Evolutionary conservation across 2,329 filamentous ascomycete species (phyloP).

Genomic region (Curvularia hawaiiensis): DNA sequence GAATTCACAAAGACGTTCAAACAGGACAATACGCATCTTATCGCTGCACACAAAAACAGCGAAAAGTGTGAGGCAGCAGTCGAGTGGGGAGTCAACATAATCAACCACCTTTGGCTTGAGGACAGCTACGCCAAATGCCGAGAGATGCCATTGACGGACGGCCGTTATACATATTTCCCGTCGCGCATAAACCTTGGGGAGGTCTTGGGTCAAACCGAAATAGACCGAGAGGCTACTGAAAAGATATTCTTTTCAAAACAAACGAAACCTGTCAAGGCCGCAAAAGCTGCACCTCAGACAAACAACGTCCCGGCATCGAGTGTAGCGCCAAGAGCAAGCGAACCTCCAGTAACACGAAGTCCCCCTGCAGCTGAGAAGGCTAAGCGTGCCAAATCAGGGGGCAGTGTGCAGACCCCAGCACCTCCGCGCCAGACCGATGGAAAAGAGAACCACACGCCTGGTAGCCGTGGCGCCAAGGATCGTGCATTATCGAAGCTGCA

Average conservation of each 20-base stretch:
- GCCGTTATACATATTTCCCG: slow-evolving; percentile 85
- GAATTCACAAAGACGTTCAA: slow-evolving; percentile 95
- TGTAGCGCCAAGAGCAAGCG: slow-evolving; percentile 18
- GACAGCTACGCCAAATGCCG: slow-evolving; percentile 94
- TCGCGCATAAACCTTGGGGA: slow-evolving; percentile 89
- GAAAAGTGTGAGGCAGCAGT: slow-evolving; percentile 92
- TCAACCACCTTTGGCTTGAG: slow-evolving; percentile 97
- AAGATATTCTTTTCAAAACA: slow-evolving; percentile 63
- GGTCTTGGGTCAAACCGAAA: slow-evolving; percentile 84
- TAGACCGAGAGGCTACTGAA: slow-evolving; percentile 75
- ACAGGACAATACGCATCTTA: slow-evolving; percentile 91
- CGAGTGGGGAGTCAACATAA: slow-evolving; percentile 88
- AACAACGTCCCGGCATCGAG: slow-evolving; percentile 28
- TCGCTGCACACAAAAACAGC: slow-evolving; percentile 86
- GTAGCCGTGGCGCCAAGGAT: slow-evolving; percentile 85
- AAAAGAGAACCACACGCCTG: slow-evolving; percentile 86
- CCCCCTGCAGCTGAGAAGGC: slow-evolving; percentile 32
- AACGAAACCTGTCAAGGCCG: slow-evolving; percentile 31
- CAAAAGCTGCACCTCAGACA: slow-evolving; percentile 25
- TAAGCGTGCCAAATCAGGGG: slow-evolving; percentile 32
- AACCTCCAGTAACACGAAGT: slow-evolving; percentile 13
- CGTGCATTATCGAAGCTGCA: slow-evolving; percentile 80
- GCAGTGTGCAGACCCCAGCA: slow-evolving; percentile 58
- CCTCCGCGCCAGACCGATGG: slow-evolving; percentile 50
- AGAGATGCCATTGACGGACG: slow-evolving; percentile 71